Evolutionary conservation across 2,329 filamentous ascomycete species (phyloP), one percentile per base, ranked within the genome.

Genomic region (Colletotrichum sublineola): DNA sequence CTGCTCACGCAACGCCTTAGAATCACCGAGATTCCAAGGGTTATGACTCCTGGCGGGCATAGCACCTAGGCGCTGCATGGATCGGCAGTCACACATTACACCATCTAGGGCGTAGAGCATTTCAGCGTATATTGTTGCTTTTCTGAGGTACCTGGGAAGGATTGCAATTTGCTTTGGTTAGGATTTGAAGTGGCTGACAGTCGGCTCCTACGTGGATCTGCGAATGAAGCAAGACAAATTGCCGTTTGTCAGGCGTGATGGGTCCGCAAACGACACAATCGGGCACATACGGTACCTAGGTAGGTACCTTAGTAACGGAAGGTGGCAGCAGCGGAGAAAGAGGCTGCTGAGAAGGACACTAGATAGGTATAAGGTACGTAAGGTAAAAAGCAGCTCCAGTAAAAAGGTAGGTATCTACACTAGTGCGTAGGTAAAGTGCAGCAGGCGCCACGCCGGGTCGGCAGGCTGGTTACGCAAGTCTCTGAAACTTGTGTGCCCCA

Each of bases 381-480:
- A 40, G 6, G 9, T 40, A 8, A 40, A 40, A 9, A 40, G 38
- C 44, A 46, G 18, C 44, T 46, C 31, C 2, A 40, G 46, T 52
- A 33, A 38, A 20, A 31, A 63, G 44, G 14, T 29, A 15, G 40
- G 40, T 42, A 15, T 12, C 12, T 42, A 15, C 40, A 24, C 12
- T 42, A 40, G 46, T 24, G 46, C n/a, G 20, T 20, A 46, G 24
- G 24, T 24, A 36, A 36, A 31, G 24, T 29, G n/a, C 46, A 46
- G 61, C 33, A 60, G 42, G 56, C 57, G 67, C 61, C 58, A 60
- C 44, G 53, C 52, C 42, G 61, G 67, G 33, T 69, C 60, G 53
- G 67, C 67, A 46, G 61, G 42, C 36, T 58, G 61, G 61, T 69
- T 70, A 73, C 70, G 60, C 70, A 73, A 70, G 38, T 63, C 52